These are phyloP conservation scores for Elymus sibiricus DNA, from an alignment of 176 grass and related monocot genomes.

Conservation along the genomic window DNA sequence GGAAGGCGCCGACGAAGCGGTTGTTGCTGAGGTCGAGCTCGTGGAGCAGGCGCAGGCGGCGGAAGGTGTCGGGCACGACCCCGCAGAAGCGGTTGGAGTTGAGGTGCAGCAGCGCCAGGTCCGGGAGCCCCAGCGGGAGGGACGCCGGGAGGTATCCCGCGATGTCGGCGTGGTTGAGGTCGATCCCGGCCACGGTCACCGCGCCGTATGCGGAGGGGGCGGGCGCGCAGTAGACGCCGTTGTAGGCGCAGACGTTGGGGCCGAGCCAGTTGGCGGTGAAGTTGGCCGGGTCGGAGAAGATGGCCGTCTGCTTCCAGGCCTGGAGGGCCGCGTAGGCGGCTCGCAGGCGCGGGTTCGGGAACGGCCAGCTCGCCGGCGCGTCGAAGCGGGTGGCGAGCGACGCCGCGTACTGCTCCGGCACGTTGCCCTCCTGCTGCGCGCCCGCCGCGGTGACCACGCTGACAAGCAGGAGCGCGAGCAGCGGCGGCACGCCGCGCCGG, in stretches of 20 bases:
- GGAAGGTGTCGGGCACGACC: slow-evolving; percentile 47
- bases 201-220: background rate
- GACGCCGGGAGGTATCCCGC: slow-evolving; percentile 54
- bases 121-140: slow-evolving; percentile 53
- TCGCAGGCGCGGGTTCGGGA: slow-evolving; percentile 54
- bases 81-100: slow-evolving; percentile 99
- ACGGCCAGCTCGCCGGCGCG: slow-evolving; percentile 53
- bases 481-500: background rate
- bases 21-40: slow-evolving; percentile 98
- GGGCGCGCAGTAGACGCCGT: slow-evolving; percentile 60
- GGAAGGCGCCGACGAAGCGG: slow-evolving; percentile 81
- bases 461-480: background rate
- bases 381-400: slow-evolving; percentile 21
- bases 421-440: slow-evolving; percentile 31
- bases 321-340: slow-evolving; percentile 78
- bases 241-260: slow-evolving; percentile 74
- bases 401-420: slow-evolving; percentile 18
- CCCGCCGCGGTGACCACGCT: background rate
- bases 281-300: slow-evolving; percentile 75
- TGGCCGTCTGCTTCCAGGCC: slow-evolving; percentile 87
- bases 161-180: slow-evolving; percentile 90
- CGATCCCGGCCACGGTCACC: slow-evolving; percentile 66
- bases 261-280: slow-evolving; percentile 74
- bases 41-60: slow-evolving; percentile 42
- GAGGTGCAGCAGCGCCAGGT: slow-evolving; percentile 81